Evolutionary conservation across 306 rosid genomes (phyloP).

Genomic region (Trichosanthes truncata): DNA sequence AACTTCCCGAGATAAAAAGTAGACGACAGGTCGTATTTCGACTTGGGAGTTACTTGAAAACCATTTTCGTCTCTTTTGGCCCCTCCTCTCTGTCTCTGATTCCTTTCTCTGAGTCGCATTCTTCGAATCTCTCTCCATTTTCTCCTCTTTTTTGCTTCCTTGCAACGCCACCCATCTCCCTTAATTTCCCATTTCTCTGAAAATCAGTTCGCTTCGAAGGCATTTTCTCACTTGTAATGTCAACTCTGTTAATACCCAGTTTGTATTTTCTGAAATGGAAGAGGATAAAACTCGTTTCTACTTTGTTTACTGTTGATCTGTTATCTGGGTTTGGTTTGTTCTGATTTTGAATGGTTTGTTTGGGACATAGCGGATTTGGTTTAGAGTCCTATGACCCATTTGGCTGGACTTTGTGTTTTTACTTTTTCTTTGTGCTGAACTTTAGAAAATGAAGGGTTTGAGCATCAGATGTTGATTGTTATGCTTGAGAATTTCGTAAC

Average conservation of each 20-base stretch:
- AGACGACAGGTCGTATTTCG: neutral
- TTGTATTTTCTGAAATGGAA: neutral
- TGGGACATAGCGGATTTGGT: neutral
- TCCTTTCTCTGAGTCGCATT: conserved; percentile 5
- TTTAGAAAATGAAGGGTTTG: neutral
- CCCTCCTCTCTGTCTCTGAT: neutral
- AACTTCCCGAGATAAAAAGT: neutral
- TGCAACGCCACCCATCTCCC: conserved; percentile 1
- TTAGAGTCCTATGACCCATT: neutral
- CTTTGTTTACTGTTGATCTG: conserved; percentile 7
- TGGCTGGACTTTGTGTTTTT: neutral
- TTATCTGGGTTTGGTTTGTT: conserved; percentile 13
- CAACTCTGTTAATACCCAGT: conserved; percentile 4
- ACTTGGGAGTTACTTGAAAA: neutral
- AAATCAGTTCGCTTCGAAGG: neutral
- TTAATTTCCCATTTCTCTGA: neutral
- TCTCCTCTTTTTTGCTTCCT: neutral
- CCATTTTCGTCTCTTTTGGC: neutral
- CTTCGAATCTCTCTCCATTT: conserved; percentile 7
- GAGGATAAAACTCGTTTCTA: neutral
- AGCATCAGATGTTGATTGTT: neutral
- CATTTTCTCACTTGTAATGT: neutral
- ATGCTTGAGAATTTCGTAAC: neutral
- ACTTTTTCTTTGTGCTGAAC: neutral
- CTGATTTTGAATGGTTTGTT: neutral